phyloP scores from a whole-genome alignment of 2,329 filamentous ascomycete genomes.

The Thielaviopsis populi region DNA sequence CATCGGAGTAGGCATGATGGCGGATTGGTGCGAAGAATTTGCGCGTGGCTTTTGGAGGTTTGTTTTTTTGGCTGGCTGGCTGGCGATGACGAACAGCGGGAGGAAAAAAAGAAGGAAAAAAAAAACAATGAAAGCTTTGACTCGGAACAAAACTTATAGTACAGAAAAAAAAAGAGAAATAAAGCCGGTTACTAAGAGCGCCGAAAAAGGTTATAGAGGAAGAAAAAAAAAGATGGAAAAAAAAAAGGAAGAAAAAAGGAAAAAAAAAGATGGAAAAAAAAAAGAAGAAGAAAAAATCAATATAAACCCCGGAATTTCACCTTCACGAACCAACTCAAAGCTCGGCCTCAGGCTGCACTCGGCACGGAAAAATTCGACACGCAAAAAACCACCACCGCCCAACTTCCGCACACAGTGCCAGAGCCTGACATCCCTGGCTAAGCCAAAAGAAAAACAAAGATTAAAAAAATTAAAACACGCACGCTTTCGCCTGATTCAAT shows the following conservation, averaged over 20 bases:
- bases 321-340: not conserved
- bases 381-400: no score
- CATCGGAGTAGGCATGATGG: constrained; percentile 25
- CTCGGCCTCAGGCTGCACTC: not conserved
- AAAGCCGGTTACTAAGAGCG: not conserved
- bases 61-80: not conserved
- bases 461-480: no score
- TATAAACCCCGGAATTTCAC: not conserved
- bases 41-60: not conserved
- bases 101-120: not conserved
- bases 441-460: not conserved
- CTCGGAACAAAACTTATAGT: not conserved
- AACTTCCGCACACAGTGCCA: not conserved
- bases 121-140: constrained; percentile 1
- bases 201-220: not conserved
- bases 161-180: not conserved
- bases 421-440: not conserved
- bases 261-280: not conserved
- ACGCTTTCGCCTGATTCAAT: not conserved
- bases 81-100: not conserved
- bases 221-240: not conserved
- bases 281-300: not conserved
- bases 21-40: not conserved
- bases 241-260: not conserved
- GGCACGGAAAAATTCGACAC: no score